Evolutionary conservation across 225 moss, liverwort and hornwort species (phyloP).

Genomic region (Pseudisothecium myosuroides): DNA sequence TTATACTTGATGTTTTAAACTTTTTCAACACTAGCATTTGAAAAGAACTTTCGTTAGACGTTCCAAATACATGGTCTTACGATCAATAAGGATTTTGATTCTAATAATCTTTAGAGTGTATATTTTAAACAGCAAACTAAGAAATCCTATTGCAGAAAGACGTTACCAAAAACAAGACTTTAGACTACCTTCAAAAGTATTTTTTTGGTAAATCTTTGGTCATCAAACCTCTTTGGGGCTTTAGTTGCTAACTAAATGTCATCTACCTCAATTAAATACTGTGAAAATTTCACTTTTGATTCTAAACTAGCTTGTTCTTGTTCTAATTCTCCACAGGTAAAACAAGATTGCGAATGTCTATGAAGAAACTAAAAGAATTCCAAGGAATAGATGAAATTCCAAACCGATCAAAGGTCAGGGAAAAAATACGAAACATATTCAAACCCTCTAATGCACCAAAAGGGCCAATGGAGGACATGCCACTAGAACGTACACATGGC

Average conservation of each 20-base stretch:
- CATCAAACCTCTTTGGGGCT: not conserved
- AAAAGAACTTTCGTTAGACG: not conserved
- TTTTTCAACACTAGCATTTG: accelerated
- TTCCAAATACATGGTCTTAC: not conserved
- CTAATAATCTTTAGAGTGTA: too few relatives aligned
- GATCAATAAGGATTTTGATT: not conserved
- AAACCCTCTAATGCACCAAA: not conserved
- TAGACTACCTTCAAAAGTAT: too few relatives aligned
- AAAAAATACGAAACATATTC: accelerated
- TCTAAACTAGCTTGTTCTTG: not conserved
- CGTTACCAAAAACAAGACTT: accelerated
- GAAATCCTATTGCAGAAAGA: accelerated
- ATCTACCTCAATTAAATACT: not conserved
- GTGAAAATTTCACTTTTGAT: not conserved
- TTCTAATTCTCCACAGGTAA: not conserved
- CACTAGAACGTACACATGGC: not conserved
- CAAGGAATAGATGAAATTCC: not conserved
- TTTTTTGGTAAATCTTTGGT: too few relatives aligned
- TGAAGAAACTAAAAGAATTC: not conserved
- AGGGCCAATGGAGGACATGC: not conserved
- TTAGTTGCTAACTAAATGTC: accelerated
- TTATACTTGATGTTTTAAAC: not conserved
- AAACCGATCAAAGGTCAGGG: accelerated
- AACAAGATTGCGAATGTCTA: not conserved
- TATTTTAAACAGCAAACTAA: not conserved